Evolutionary conservation across 2,329 filamentous ascomycete species (phyloP), one percentile per base, ranked within the genome.

Genomic region (Rhynchosporium graminicola): DNA sequence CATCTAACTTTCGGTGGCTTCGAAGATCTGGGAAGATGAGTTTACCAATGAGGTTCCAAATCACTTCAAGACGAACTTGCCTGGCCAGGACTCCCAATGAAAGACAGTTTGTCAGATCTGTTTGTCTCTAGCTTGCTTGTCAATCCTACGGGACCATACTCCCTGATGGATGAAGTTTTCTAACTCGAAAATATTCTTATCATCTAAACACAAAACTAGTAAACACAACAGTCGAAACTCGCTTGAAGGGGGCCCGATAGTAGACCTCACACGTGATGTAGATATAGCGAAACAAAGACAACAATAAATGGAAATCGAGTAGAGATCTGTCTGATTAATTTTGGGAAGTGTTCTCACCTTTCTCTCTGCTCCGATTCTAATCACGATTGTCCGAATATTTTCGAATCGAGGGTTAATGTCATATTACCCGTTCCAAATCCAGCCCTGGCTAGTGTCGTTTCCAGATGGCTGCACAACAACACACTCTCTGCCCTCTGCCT

Each of bases 391-490:
- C 40, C 9, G n/a, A 26, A 28, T 6, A 28, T 60, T 64, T 64
- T 60, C 63, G 43, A 63, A 46, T 59, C 59, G 33, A 52, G 60
- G 42, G 47, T 57, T 45, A 28, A 28, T 61, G 9, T 36, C 26
- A 47, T 60, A 67, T 66, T 67, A 66, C 60, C 68, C 65, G 63
- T 65, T 42, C 59, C 60, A 63, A 60, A 62, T 61, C 59, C 36
- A 60, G 48, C 46, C 57, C 54, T 42, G 59, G 60, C 63, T 63
- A 63, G 61, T 33, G 31, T 60, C 62, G 15, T 59, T 63, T 60
- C 60, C 33, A 40, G 61, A 61, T 60, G 60, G 48, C 63, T 65
- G 65, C 65, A 69, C 62, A 63, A 67, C 63, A 70, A 66, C 65
- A 64, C 63, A 64, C 54, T 66, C 63, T 54, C 51, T 59, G 59